Conservation (phyloP, 2,329 filamentous ascomycete species). For the Fusarium transvaalense region DNA sequence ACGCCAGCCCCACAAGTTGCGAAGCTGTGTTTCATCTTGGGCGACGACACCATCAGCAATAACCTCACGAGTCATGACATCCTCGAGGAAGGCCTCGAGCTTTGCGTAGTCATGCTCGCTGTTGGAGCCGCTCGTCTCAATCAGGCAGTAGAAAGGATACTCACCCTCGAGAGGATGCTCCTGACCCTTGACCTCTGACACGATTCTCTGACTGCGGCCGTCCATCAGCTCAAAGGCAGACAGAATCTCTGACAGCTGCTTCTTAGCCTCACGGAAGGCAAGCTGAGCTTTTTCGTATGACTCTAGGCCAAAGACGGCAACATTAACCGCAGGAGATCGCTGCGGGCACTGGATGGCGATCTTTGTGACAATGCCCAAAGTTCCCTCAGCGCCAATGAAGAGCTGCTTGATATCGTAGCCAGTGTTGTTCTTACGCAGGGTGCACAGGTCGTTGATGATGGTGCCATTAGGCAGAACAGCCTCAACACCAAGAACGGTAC, state of each 20-base stretch:
- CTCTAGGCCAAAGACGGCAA: slow-evolving; percentile 92
- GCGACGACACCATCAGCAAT: slow-evolving; percentile 91
- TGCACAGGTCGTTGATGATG: slow-evolving; percentile 88
- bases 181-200: slow-evolving; percentile 79
- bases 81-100: slow-evolving; percentile 88
- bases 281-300: slow-evolving; percentile 90
- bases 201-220: slow-evolving; percentile 80
- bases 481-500: slow-evolving; percentile 91
- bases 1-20: slow-evolving; percentile 88
- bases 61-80: slow-evolving; percentile 89
- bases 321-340: slow-evolving; percentile 88
- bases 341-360: slow-evolving; percentile 92
- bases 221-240: slow-evolving; percentile 99
- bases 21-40: slow-evolving; percentile 91
- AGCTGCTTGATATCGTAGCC: slow-evolving; percentile 97
- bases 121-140: slow-evolving; percentile 97
- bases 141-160: slow-evolving; percentile 94
- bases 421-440: slow-evolving; percentile 96
- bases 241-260: slow-evolving; percentile 91
- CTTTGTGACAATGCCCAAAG: slow-evolving; percentile 92
- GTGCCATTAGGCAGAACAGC: slow-evolving; percentile 94
- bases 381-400: slow-evolving; percentile 96
- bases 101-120: slow-evolving; percentile 94
- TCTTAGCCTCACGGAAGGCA: slow-evolving; percentile 90
- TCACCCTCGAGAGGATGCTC: slow-evolving; percentile 85